Percentiles rank a stretch among this genome's conserved stretches.
phyloP scores from a whole-genome alignment of 176 grass and related monocot genomes.

The Hordeum marinum region DNA sequence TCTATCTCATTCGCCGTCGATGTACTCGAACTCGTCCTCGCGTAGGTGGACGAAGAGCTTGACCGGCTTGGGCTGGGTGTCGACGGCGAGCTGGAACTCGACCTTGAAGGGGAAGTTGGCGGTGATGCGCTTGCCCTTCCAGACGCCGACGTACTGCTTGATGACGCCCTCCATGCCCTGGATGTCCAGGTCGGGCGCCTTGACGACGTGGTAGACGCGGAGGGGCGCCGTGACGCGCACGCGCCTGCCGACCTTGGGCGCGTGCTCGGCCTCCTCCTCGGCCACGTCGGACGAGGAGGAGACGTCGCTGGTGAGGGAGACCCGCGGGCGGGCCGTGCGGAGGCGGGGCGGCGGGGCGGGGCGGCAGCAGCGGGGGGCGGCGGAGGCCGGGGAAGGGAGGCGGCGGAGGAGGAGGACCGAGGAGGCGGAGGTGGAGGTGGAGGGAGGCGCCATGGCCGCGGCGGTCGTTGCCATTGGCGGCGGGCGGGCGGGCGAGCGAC shows the following conservation, averaged over 20 bases:
- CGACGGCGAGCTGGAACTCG: slow-evolving; percentile 59
- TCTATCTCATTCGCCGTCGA: slow-evolving; percentile 24
- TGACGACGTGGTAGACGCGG: slow-evolving; percentile 79
- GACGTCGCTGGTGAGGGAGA: slow-evolving; percentile 55
- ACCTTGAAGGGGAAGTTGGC: slow-evolving; percentile 92
- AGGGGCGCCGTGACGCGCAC: slow-evolving; percentile 83
- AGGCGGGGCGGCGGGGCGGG: background rate
- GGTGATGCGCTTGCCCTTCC: slow-evolving; percentile 91
- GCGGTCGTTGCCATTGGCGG: slow-evolving; percentile 35
- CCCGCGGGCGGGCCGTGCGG: slow-evolving; percentile 47
- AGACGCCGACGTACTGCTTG: slow-evolving; percentile 88
- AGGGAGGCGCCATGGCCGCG: slow-evolving; percentile 41
- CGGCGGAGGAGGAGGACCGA: slow-evolving; percentile 29
- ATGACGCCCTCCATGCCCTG: slow-evolving; percentile 79
- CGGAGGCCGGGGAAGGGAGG: background rate
- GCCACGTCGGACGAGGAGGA: slow-evolving; percentile 40
- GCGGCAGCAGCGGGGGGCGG: background rate
- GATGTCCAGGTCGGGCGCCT: slow-evolving; percentile 90
- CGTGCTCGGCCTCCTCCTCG: slow-evolving; percentile 64
- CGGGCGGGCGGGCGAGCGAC: background rate
- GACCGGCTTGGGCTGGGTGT: slow-evolving; percentile 66
- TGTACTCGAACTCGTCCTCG: slow-evolving; percentile 97
- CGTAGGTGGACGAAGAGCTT: slow-evolving; percentile 78
- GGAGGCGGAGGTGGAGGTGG: slow-evolving; percentile 42
- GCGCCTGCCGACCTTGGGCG: slow-evolving; percentile 69